Evolutionary conservation across 352 stramenopile genomes (phyloP).

Genomic region (Phytophthora capsici): DNA sequence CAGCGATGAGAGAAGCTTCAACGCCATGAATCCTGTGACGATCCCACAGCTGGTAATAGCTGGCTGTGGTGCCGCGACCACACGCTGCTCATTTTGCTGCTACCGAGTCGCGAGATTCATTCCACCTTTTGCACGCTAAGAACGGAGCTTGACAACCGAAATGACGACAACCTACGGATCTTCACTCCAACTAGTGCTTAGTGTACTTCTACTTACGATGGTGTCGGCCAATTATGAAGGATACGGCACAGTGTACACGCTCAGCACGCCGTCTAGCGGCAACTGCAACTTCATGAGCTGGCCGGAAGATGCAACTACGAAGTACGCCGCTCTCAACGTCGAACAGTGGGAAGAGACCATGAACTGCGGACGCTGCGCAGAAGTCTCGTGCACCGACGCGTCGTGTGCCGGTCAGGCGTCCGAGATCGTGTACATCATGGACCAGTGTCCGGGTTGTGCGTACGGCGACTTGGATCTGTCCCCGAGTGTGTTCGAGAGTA

Average conservation of each 20-base stretch:
- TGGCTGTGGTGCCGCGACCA: conserved; percentile 20
- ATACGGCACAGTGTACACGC: conserved; percentile 38
- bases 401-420: conserved; percentile 44
- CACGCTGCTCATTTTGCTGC: conserved; percentile 3
- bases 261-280: conserved; percentile 34
- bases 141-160: conserved; percentile 3
- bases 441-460: conserved; percentile 65
- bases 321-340: conserved; percentile 52
- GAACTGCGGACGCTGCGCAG: conserved; percentile 56
- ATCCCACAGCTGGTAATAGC: conserved; percentile 15
- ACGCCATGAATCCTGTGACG: conserved; percentile 7
- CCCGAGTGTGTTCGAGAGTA: conserved; percentile 57
- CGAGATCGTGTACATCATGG: conserved; percentile 72
- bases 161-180: conserved; percentile 13
- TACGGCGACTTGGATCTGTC: conserved; percentile 67
- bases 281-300: conserved; percentile 61
- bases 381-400: conserved; percentile 59
- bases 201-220: conserved; percentile 4
- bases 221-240: conserved; percentile 15
- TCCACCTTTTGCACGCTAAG: conserved; percentile 4
- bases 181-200: conserved; percentile 19
- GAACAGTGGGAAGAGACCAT: conserved; percentile 46
- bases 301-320: conserved; percentile 31
- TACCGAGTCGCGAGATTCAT: conserved; percentile 6
- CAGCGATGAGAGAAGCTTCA: conserved; percentile 13